phyloP scores from a whole-genome alignment of 1,139 yeast genomes.

The Nadsonia commutata region DNA sequence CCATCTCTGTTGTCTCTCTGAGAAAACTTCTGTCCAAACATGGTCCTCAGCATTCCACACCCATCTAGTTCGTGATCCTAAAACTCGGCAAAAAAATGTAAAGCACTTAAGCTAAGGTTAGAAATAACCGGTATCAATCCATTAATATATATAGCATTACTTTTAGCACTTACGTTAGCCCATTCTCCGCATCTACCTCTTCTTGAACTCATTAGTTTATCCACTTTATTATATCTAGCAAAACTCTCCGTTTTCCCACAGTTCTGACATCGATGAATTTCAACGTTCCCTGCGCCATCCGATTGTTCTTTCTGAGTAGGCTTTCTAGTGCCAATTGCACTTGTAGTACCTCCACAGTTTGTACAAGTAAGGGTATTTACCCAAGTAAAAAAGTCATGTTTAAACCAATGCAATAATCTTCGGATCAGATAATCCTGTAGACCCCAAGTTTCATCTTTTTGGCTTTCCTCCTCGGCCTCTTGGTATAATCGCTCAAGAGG shows the following conservation, averaged over 20 bases:
- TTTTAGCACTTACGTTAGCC: slow-evolving; percentile 39
- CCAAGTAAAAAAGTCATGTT: slow-evolving; percentile 72
- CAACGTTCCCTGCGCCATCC: slow-evolving; percentile 40
- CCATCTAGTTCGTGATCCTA: slow-evolving; percentile 52
- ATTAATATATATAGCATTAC: too few species aligned
- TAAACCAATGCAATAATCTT: slow-evolving; percentile 60
- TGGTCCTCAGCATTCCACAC: slow-evolving; percentile 89
- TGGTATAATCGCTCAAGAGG: slow-evolving; percentile 24
- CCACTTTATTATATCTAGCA: slow-evolving; percentile 63
- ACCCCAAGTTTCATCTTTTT: slow-evolving; percentile 24
- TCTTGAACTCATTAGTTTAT: slow-evolving; percentile 42
- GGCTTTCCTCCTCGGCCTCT: slow-evolving; percentile 26
- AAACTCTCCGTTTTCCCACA: slow-evolving; percentile 42
- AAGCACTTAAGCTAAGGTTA: slow-evolving; percentile 32
- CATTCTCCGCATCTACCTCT: slow-evolving; percentile 91
- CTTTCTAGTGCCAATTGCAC: slow-evolving; percentile 9
- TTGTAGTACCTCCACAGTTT: slow-evolving; percentile 31
- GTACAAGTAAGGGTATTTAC: slow-evolving; percentile 56
- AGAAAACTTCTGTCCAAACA: slow-evolving; percentile 89
- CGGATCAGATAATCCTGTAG: slow-evolving; percentile 59
- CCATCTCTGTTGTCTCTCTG: slow-evolving; percentile 51
- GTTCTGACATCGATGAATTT: slow-evolving; percentile 42
- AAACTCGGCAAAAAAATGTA: slow-evolving; percentile 49
- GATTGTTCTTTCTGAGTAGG: slow-evolving; percentile 30
- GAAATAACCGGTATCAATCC: neutral